Evolutionary conservation across 805 yeast genomes (phyloP), one percentile per base, ranked within the genome.

Genomic region (Komagataella ulmi): DNA sequence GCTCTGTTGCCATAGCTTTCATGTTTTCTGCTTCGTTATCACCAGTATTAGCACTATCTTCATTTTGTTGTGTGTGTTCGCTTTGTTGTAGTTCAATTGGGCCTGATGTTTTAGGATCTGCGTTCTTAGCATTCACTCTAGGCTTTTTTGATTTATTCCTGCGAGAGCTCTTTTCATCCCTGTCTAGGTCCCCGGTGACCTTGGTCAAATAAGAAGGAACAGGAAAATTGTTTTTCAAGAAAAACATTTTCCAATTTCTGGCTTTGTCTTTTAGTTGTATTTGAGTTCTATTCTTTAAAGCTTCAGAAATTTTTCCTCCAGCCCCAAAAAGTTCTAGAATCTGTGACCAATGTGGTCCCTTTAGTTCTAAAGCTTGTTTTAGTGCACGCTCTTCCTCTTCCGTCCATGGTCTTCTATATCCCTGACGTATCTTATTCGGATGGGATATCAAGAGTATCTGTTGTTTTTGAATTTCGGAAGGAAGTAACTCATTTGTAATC

Each of bases 181-280:
- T 57, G 17, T 81, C 88, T 47, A 81, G 61, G 56, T 83, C 96
- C 48, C 98, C 98, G 1, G 98, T 91, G 18, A 91, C 98, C 55
- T 84, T 81, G 51, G 72, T 72, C 54, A 93, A 69, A 60, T 88
- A 90, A 2, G 76, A 81, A 0, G 99, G 99, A 2, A 91, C 78
- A 7, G 85, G 84, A 44, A 81, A 65, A 1, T 85, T 86, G 50
- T 81, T 76, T 60, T 88, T 86, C 53, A 89, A 69, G 63, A 84
- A 88, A 57, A 83, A 82, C 78, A 90, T 77, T 64, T 93, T 93
- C 88, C 97, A 85, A 63, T 93, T 93, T 57, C 99, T 76, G 0
- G 98, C 98, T 64, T 93, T 93, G 64, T 93, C 99, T 65, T 93
- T 93, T 53, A 93, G 73, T 63, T 93, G 99, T 17, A 91, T 88